Evolutionary conservation across 352 stramenopile species (phyloP), one percentile per base, ranked within the genome.

Genomic region (Phytophthora hibernalis): DNA sequence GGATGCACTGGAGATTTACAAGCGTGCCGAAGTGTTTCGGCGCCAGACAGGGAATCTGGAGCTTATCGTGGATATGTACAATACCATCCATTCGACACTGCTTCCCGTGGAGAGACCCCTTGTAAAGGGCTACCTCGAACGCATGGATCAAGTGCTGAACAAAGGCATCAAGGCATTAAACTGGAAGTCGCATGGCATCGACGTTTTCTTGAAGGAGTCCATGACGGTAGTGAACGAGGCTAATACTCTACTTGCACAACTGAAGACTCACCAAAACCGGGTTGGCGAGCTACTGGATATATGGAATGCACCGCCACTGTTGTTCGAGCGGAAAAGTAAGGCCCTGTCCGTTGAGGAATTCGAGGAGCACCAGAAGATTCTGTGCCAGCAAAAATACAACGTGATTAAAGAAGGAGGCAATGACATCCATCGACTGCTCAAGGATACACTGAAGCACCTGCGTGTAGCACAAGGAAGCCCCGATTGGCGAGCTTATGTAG

Each of bases 31-130:
- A 60, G 72, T 97, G 10, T 98, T 98, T 68, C 79, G 92, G 3
- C 72, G 91, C 2, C 92, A 98, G 52, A 98, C 90, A 1, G 91
- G 91, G 1, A 98, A 98, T 59, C 56, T 98, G 4, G 94, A 97
- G 48, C 76, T 98, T 28, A 97, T 98, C 33, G 90, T 98, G 9
- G 89, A 98, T 54, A 92, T 97, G 76, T 97, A 98, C 78, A 98
- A 98, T 74, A 90, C 76, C 13, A 94, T 98, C 33, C 88, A 97
- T 43, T 79, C 74, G 18, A 92, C 80, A 0, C 47, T 98, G 2
- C 68, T 98, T 5, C 84, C 91, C 0, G 94, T 98, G 0, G 94
- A 98, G 68, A 75, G 82, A 33, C 92, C 94, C 5, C 82, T 98
- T 1, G 81, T 98, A 0, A 93, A 92, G 53, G 77, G 60, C 9